Evolutionary conservation across 805 yeast genomes (phyloP).

Genomic region (Starmerella floris): DNA sequence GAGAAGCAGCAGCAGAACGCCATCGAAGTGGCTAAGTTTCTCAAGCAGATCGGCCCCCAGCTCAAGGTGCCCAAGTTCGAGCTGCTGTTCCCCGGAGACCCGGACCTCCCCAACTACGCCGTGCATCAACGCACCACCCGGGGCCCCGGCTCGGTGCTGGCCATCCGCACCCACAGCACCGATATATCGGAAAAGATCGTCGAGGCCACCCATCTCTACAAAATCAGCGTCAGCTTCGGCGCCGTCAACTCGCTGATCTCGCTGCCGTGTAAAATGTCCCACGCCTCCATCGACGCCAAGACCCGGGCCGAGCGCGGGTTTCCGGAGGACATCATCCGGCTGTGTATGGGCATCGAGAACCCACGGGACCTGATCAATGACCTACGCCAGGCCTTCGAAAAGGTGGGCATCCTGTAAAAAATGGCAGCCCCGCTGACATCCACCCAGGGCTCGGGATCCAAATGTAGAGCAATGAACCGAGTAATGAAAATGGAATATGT

Average conservation of each 20-base stretch:
- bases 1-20: slow-evolving; percentile 83
- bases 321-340: slow-evolving; percentile 82
- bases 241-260: slow-evolving; percentile 86
- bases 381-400: slow-evolving; percentile 52
- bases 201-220: slow-evolving; percentile 61
- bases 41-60: slow-evolving; percentile 41
- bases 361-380: slow-evolving; percentile 71
- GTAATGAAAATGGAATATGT: background rate
- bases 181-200: slow-evolving; percentile 56
- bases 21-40: slow-evolving; percentile 56
- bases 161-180: slow-evolving; percentile 75
- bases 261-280: slow-evolving; percentile 92
- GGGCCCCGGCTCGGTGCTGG: slow-evolving; percentile 82
- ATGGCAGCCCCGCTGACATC: no score
- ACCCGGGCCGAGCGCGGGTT: slow-evolving; percentile 76
- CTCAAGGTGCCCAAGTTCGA: slow-evolving; percentile 31
- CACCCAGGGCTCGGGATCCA: no score
- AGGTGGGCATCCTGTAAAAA: slow-evolving; percentile 39
- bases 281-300: slow-evolving; percentile 86
- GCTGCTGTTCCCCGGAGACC: slow-evolving; percentile 77
- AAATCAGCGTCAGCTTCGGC: slow-evolving; percentile 87
- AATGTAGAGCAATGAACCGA: no score
- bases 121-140: slow-evolving; percentile 62
- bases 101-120: slow-evolving; percentile 67
- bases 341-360: slow-evolving; percentile 86